A percentile compares a stretch with the other conserved stretches of the same genome.
These are phyloP conservation scores for Nakazawaea pomicola DNA, from an alignment of 805 yeast genomes.

Conservation along the genomic window DNA sequence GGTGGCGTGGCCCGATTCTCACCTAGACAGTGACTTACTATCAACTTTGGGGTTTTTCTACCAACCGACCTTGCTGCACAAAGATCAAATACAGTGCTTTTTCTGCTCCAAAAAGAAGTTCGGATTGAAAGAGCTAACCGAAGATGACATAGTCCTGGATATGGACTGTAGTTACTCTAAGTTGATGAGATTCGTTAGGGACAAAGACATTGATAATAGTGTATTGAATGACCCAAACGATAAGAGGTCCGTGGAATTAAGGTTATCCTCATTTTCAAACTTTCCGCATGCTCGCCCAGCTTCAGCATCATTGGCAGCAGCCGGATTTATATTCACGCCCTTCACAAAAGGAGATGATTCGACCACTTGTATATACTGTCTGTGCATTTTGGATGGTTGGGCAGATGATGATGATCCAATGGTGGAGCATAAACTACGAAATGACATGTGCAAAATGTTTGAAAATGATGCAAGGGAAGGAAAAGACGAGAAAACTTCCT, in stretches of 20 bases:
- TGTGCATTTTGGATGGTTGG: slow-evolving; percentile 67
- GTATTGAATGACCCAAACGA: slow-evolving; percentile 31
- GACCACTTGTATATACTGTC: slow-evolving; percentile 62
- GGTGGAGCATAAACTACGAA: slow-evolving; percentile 46
- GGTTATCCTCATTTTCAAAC: slow-evolving; percentile 34
- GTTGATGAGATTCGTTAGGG: not conserved
- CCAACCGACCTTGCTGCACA: slow-evolving; percentile 6
- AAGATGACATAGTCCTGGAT: not conserved
- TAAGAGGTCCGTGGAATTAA: slow-evolving; percentile 24
- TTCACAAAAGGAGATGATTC: slow-evolving; percentile 41
- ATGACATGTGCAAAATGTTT: slow-evolving; percentile 38
- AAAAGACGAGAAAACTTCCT: not conserved
- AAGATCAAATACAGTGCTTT: slow-evolving; percentile 9
- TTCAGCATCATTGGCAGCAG: slow-evolving; percentile 40
- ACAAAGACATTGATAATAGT: slow-evolving; percentile 11
- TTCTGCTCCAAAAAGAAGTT: slow-evolving; percentile 5
- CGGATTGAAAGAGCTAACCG: not conserved
- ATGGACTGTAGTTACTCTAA: not conserved
- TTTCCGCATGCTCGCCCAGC: slow-evolving; percentile 47
- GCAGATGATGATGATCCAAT: slow-evolving; percentile 58
- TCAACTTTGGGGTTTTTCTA: slow-evolving; percentile 7
- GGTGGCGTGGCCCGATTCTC: slow-evolving; percentile 4
- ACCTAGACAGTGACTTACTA: slow-evolving; percentile 3
- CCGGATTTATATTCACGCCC: slow-evolving; percentile 64
- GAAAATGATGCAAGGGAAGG: slow-evolving; percentile 1